Evolutionary conservation across 2,329 filamentous ascomycete species (phyloP), one percentile per base, ranked within the genome.

Genomic region (Fusarium phyllophilum): DNA sequence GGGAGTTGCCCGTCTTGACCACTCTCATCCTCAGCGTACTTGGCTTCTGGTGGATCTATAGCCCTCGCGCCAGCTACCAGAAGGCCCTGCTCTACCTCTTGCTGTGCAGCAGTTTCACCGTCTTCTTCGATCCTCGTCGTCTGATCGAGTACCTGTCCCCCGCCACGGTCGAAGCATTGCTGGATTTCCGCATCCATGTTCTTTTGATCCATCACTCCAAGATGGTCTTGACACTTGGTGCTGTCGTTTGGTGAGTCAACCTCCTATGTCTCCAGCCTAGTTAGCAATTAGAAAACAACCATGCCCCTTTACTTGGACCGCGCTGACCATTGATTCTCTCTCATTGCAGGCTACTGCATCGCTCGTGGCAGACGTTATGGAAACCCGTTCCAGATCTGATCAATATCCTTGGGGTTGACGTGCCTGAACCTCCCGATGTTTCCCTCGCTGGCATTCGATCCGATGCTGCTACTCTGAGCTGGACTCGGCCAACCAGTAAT

Each of bases 381-480:
- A 97, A 96, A 78, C 95, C 96, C 31, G 94, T 97, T 64, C 94
- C 96, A 65, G 92, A 97, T 73, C 90, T 99, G 54, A 95, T 98
- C 78, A 92, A 92, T 77, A 94, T 98, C 56, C 90, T 99, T 54
- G 95, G 96, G 68, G 92, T 98, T 81, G 96, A 99, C 80, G 96
- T 99, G 58, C 96, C 96, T 70, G 92, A 95, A 72, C 89, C 94
- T 31, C 96, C 96, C 59, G 91, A 95, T 80, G 93, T 98, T 45
- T 97, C 95, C 59, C 90, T 99, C 39, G 94, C 96, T 62, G 94
- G 93, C 72, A 96, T 99, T 77, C 93, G 93, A 76, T 89, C 94
- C 34, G 94, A 97, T 81, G 94, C 95, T 64, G 93, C 97, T 38
- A 93, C 95, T 36, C 87, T 99, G 48, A 95, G 95, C 82, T 99